A percentile compares a stretch with the other conserved stretches of the same genome.
Conservation (phyloP, 2,329 filamentous ascomycete species). For the Aspergillus sp. region DNA sequence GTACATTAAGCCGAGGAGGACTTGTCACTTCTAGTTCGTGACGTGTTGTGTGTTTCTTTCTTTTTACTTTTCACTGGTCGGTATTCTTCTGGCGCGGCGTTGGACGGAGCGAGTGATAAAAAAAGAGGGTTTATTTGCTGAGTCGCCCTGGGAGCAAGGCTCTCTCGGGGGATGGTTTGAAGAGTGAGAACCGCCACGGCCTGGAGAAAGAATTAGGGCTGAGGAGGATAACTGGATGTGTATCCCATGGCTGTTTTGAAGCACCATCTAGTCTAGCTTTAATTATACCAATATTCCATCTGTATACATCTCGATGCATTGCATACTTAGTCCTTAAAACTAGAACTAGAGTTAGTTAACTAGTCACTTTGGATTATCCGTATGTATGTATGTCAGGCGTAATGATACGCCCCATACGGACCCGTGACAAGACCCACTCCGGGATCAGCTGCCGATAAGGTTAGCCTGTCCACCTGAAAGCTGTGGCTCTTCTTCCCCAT, state of each 20-base stretch:
- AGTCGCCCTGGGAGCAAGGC: constrained; percentile 4
- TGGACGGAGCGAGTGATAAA: constrained; percentile 10
- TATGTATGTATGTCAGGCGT: not conserved
- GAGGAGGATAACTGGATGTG: not conserved
- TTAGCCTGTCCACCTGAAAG: not conserved
- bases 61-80: constrained; percentile 2
- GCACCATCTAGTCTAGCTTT: not conserved
- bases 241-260: not conserved
- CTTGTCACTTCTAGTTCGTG: constrained; percentile 12
- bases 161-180: not conserved
- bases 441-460: constrained; percentile 12
- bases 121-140: constrained; percentile 14
- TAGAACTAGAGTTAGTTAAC: no score
- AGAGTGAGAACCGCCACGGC: not conserved
- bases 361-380: no score
- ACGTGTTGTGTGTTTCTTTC: constrained; percentile 1
- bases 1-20: constrained; percentile 21
- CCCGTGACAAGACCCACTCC: not conserved
- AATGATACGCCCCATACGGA: not conserved
- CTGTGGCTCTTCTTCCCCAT: not conserved
- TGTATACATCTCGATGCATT: not conserved
- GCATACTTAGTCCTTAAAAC: no score
- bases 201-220: not conserved
- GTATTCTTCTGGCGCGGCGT: constrained; percentile 21
- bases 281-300: not conserved